Percentiles rank a stretch among this genome's conserved stretches.
phyloP scores from a whole-genome alignment of 192 early-diverging fungal species.

The Powellomyces hirtus region DNA sequence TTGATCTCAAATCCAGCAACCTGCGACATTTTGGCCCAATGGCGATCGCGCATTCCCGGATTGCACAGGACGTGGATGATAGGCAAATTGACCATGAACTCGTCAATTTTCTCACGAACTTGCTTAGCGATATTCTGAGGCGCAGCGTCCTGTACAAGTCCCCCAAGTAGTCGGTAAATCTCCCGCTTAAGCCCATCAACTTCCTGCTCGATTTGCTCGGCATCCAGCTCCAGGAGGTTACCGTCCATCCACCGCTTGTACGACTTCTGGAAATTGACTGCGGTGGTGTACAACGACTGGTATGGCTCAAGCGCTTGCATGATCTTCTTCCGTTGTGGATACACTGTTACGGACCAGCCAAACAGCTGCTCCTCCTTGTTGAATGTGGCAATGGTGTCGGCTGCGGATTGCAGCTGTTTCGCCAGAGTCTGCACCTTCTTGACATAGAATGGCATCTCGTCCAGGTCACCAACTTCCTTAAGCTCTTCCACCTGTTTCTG shows the following conservation, averaged over 20 bases:
- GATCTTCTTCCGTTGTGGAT: constrained; percentile 59
- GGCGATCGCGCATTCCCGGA: constrained; percentile 60
- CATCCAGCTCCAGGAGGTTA: constrained; percentile 55
- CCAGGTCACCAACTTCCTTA: constrained; percentile 60
- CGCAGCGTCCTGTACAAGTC: constrained; percentile 51
- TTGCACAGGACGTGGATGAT: constrained; percentile 63
- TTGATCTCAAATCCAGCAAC: constrained; percentile 50
- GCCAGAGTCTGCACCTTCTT: constrained; percentile 60
- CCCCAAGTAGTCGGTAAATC: constrained; percentile 55
- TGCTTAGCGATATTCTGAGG: constrained; percentile 59
- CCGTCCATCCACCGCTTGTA: constrained; percentile 70
- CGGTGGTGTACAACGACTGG: constrained; percentile 60
- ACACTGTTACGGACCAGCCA: constrained; percentile 59
- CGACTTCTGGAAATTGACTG: constrained; percentile 60
- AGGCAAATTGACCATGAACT: constrained; percentile 59
- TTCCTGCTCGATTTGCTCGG: constrained; percentile 56
- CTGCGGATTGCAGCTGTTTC: constrained; percentile 53
- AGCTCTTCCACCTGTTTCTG: constrained; percentile 59
- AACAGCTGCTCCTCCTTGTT: constrained; percentile 65
- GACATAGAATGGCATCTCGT: constrained; percentile 68
- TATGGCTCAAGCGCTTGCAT: constrained; percentile 55
- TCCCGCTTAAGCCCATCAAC: constrained; percentile 60
- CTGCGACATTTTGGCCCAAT: constrained; percentile 50
- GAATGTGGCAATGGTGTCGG: constrained; percentile 58
- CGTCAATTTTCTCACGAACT: constrained; percentile 63